phyloP scores from a whole-genome alignment of 2,329 filamentous ascomycete species.

The Pseudocercospora pini-densiflorae region DNA sequence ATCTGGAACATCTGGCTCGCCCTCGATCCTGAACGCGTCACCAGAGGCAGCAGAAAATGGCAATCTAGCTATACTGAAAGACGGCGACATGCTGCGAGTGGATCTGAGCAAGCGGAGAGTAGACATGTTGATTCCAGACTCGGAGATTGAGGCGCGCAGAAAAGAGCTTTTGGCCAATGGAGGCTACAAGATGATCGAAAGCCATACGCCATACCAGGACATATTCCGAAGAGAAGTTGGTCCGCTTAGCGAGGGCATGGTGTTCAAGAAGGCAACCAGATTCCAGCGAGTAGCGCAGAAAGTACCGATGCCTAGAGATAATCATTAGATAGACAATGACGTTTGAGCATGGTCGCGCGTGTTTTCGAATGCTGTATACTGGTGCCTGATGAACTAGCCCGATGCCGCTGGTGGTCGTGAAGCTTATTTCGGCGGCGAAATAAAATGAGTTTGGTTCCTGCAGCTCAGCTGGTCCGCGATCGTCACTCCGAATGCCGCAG shows the following conservation, averaged over 20 bases:
- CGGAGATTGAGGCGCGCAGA: constrained; percentile 49
- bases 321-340: constrained; percentile 29
- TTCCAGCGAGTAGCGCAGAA: constrained; percentile 38
- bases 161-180: constrained; percentile 35
- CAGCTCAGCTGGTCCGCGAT: neutral
- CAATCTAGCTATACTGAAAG: constrained; percentile 56
- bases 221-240: constrained; percentile 37
- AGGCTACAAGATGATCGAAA: constrained; percentile 33
- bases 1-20: constrained; percentile 60
- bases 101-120: constrained; percentile 56
- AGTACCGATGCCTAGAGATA: constrained; percentile 34
- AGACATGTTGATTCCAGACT: constrained; percentile 51
- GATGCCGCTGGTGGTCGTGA: neutral
- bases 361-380: neutral
- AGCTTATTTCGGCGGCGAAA: neutral
- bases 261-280: constrained; percentile 32
- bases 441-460: neutral
- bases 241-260: constrained; percentile 39
- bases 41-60: constrained; percentile 61
- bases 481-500: neutral
- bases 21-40: constrained; percentile 61
- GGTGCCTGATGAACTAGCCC: neutral
- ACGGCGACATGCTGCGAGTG: constrained; percentile 57
- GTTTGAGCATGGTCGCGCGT: neutral
- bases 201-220: constrained; percentile 39